Conservation (phyloP, 2,329 filamentous ascomycete species). For the Penicillium sp. region DNA sequence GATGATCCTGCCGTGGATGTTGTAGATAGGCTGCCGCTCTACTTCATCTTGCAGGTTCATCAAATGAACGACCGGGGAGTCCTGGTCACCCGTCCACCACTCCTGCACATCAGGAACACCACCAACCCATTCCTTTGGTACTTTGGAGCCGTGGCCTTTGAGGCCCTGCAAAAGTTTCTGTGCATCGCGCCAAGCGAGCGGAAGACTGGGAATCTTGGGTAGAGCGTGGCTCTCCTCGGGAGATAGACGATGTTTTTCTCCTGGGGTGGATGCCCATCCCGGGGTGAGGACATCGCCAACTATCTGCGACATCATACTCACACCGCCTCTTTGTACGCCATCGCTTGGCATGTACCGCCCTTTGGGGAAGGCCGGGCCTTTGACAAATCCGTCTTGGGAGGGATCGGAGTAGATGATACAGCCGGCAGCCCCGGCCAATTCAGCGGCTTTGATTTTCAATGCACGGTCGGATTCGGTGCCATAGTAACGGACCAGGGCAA, state of each 20-base stretch:
- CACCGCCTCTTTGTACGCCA: constrained; percentile 77
- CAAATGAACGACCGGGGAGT: constrained; percentile 74
- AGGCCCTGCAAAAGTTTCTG: constrained; percentile 73
- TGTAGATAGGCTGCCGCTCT: constrained; percentile 82
- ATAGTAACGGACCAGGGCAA: constrained; percentile 79
- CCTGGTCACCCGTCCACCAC: constrained; percentile 80
- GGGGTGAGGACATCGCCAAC: constrained; percentile 91
- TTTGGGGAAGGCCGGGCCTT: constrained; percentile 69
- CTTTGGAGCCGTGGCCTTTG: constrained; percentile 68
- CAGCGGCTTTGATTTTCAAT: constrained; percentile 85
- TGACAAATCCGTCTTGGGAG: constrained; percentile 73
- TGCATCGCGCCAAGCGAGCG: constrained; percentile 85
- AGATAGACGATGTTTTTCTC: constrained; percentile 59
- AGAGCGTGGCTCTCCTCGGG: constrained; percentile 70
- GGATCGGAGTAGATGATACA: constrained; percentile 94
- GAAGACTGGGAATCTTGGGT: constrained; percentile 81
- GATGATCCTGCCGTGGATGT: constrained; percentile 77
- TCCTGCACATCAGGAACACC: constrained; percentile 70
- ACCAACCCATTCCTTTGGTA: constrained; percentile 70
- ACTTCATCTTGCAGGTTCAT: constrained; percentile 85
- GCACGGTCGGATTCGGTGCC: constrained; percentile 70
- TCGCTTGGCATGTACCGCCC: constrained; percentile 79
- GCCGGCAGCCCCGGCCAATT: constrained; percentile 78
- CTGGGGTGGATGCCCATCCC: constrained; percentile 63
- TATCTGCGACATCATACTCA: constrained; percentile 77